These are phyloP conservation scores for Hypoxylon subgilvum DNA, from an alignment of 495 filamentous ascomycete species.

Conservation along the genomic window DNA sequence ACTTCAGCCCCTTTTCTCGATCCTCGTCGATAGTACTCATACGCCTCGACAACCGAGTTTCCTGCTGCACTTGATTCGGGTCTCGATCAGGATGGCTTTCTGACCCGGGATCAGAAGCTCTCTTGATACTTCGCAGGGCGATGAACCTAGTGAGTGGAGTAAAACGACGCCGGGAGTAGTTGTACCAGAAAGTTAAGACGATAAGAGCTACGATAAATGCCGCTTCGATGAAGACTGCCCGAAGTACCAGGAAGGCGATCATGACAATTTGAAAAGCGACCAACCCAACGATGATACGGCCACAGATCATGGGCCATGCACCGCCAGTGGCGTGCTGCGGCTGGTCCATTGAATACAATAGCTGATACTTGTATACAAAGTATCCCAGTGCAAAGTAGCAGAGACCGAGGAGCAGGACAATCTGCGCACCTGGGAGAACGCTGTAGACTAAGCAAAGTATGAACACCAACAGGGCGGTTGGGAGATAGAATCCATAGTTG, in stretches of 20 bases:
- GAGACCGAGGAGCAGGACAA: slow-evolving; percentile 81
- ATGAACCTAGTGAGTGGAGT: slow-evolving; percentile 90
- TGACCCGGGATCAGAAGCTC: slow-evolving; percentile 31
- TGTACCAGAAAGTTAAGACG: slow-evolving; percentile 81
- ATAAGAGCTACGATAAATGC: slow-evolving; percentile 77
- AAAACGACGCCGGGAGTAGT: slow-evolving; percentile 74
- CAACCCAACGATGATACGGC: slow-evolving; percentile 81
- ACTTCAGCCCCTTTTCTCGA: slow-evolving; percentile 67
- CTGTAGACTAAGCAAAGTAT: slow-evolving; percentile 96
- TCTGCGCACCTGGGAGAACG: slow-evolving; percentile 80
- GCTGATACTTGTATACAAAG: slow-evolving; percentile 97
- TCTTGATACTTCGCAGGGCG: slow-evolving; percentile 77
- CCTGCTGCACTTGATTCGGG: slow-evolving; percentile 40
- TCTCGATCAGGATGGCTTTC: slow-evolving; percentile 58
- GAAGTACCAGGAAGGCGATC: slow-evolving; percentile 83
- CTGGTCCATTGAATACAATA: slow-evolving; percentile 98
- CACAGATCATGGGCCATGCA: slow-evolving; percentile 95
- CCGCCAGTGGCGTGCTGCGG: slow-evolving; percentile 91
- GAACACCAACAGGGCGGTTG: slow-evolving; percentile 86
- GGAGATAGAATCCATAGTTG: slow-evolving; percentile 94
- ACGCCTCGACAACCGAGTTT: slow-evolving; percentile 44
- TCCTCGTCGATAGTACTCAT: slow-evolving; percentile 68
- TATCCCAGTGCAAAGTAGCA: slow-evolving; percentile 88
- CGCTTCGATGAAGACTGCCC: slow-evolving; percentile 70
- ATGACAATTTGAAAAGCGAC: slow-evolving; percentile 89